A percentile compares a stretch with the other conserved stretches of the same genome.
Evolutionary conservation across 345 rosid species (phyloP).

Genomic region (Melaleuca quinquenervia): DNA sequence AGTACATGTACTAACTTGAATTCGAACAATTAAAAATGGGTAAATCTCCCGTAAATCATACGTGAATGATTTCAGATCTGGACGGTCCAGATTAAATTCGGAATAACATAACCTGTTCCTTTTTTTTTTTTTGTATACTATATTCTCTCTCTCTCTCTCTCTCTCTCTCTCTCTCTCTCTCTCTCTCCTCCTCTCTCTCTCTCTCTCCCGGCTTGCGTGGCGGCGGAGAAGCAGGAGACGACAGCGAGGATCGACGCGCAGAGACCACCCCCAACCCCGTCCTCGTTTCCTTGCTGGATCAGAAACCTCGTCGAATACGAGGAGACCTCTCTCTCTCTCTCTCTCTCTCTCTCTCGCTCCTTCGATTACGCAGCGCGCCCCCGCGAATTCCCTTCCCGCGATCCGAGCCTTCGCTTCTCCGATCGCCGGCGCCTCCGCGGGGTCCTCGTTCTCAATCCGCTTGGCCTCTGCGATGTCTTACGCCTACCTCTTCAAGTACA

Average conservation of each 20-base stretch:
- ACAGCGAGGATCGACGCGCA: no score
- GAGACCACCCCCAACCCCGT: no score
- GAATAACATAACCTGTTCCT: neutral
- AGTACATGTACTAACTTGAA: neutral
- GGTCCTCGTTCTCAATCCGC: neutral
- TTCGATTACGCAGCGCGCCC: neutral
- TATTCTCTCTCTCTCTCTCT: neutral
- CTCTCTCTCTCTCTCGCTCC: neutral
- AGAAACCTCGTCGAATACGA: no score
- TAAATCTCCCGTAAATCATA: neutral
- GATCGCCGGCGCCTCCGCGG: neutral
- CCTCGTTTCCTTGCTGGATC: no score
- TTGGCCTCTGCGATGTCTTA: neutral
- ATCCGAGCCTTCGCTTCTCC: neutral
- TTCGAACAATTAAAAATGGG: neutral
- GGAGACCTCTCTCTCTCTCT: neutral
- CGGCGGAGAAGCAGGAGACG: no score
- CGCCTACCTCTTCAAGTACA: constrained; percentile 12
- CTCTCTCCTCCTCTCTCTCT: no score
- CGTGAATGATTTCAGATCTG: neutral
- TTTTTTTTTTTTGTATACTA: no score
- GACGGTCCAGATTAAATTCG: neutral
- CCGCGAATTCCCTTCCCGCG: no score
- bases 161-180: neutral
- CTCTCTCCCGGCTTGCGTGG: no score